A percentile compares a stretch with the other conserved stretches of the same genome.
These are phyloP conservation scores for Fusarium mangiferae DNA, from an alignment of 2,329 filamentous ascomycete genomes.

Conservation along the genomic window DNA sequence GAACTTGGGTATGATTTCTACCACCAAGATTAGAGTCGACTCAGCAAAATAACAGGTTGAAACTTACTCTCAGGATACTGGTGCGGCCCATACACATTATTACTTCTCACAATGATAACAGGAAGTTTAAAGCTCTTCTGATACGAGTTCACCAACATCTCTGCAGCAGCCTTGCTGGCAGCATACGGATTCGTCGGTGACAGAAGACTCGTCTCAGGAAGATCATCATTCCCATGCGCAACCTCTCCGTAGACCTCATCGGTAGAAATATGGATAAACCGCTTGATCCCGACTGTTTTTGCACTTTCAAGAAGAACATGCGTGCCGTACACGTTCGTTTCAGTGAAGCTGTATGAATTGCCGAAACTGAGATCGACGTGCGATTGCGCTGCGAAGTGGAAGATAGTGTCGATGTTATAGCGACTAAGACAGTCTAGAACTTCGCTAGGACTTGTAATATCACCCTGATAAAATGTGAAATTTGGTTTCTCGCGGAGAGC, in stretches of 20 bases:
- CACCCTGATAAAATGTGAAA: slow-evolving; percentile 84
- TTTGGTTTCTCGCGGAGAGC: slow-evolving; percentile 74
- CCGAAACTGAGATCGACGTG: slow-evolving; percentile 86
- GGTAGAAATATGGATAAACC: slow-evolving; percentile 85
- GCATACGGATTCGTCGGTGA: slow-evolving; percentile 86
- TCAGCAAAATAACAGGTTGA: not conserved
- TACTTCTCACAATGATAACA: slow-evolving; percentile 81
- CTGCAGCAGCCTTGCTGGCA: slow-evolving; percentile 82
- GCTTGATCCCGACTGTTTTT: slow-evolving; percentile 74
- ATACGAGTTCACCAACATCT: slow-evolving; percentile 86
- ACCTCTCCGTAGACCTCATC: slow-evolving; percentile 90
- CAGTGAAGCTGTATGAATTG: slow-evolving; percentile 83
- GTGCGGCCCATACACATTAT: slow-evolving; percentile 87
- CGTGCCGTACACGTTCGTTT: slow-evolving; percentile 84
- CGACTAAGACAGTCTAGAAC: slow-evolving; percentile 77
- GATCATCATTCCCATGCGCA: slow-evolving; percentile 74
- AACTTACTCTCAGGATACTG: slow-evolving; percentile 83
- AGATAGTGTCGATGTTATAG: slow-evolving; percentile 79
- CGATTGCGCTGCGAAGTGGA: slow-evolving; percentile 86
- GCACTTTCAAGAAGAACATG: slow-evolving; percentile 83
- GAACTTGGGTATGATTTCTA: slow-evolving; percentile 90
- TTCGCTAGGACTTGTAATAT: slow-evolving; percentile 76
- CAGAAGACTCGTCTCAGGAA: slow-evolving; percentile 79
- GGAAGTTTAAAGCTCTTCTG: slow-evolving; percentile 84
- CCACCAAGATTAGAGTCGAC: not conserved